Evolutionary conservation across 2,329 filamentous ascomycete genomes (phyloP).

Genomic region (Alternaria consortialis): DNA sequence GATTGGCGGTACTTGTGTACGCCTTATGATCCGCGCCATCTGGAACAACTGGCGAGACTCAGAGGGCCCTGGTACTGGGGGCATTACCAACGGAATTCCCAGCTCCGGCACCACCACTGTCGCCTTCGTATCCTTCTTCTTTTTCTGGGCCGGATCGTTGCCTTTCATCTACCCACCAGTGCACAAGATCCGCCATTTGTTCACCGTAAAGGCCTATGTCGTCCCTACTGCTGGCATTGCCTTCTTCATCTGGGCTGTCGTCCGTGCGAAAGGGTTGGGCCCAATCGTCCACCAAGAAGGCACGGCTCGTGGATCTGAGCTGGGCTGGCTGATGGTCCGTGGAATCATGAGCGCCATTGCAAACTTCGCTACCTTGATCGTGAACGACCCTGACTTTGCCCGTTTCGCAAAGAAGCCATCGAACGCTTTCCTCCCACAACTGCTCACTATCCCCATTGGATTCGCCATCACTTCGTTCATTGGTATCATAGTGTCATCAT

Average conservation of each 20-base stretch:
- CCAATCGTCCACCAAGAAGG: conserved; percentile 78
- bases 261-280: conserved; percentile 81
- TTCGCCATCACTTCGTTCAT: conserved; percentile 80
- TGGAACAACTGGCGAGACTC: conserved; percentile 72
- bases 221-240: conserved; percentile 84
- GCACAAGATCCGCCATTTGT: conserved; percentile 86
- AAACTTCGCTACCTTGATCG: conserved; percentile 88
- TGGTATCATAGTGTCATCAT: conserved; percentile 62
- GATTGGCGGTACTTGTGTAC: conserved; percentile 83
- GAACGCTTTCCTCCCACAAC: conserved; percentile 82
- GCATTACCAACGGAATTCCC: conserved; percentile 73
- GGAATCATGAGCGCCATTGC: conserved; percentile 90
- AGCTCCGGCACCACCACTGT: conserved; percentile 76
- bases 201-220: conserved; percentile 87
- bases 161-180: conserved; percentile 91
- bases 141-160: conserved; percentile 84
- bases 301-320: conserved; percentile 68
- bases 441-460: conserved; percentile 63
- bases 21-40: conserved; percentile 87
- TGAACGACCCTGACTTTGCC: conserved; percentile 82
- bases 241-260: conserved; percentile 87
- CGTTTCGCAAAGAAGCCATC: conserved; percentile 80
- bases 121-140: conserved; percentile 81
- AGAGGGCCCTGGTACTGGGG: conserved; percentile 35
- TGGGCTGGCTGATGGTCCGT: conserved; percentile 84